A percentile compares a stretch with the other conserved stretches of the same genome.
Evolutionary conservation across 2,329 filamentous ascomycete genomes (phyloP).

Genomic region (Seiridium cupressi): DNA sequence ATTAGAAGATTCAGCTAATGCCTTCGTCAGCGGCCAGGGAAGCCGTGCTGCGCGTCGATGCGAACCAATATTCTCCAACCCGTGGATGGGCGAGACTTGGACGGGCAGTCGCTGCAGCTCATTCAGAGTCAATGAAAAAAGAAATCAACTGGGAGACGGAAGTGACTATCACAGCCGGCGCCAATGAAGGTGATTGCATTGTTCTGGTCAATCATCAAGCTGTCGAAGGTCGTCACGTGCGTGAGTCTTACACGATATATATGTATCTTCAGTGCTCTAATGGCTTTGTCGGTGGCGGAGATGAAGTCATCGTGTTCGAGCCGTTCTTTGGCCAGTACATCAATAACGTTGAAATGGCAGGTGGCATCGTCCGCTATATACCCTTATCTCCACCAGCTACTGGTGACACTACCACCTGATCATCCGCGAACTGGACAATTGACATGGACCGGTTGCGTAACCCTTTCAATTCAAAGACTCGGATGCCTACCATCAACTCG

Average conservation of each 20-base stretch:
- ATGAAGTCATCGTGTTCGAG: neutral
- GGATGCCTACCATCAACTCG: neutral
- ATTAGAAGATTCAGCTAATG: too few relatives aligned
- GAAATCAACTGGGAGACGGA: neutral
- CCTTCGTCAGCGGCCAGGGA: neutral
- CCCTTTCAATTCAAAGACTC: neutral
- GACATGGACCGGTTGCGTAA: neutral
- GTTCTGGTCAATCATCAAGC: too few relatives aligned
- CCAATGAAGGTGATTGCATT: neutral
- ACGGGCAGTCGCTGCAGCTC: neutral
- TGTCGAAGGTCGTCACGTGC: too few relatives aligned
- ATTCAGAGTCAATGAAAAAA: neutral
- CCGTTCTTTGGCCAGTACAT: slow-evolving; percentile 1
- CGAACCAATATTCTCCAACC: neutral
- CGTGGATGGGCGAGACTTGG: neutral
- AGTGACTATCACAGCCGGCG: neutral
- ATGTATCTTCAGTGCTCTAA: neutral
- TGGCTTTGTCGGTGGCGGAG: neutral
- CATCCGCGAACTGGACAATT: neutral
- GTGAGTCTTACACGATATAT: too few relatives aligned
- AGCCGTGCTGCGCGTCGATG: neutral
- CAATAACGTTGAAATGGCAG: neutral
- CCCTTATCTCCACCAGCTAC: neutral
- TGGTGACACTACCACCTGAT: neutral
- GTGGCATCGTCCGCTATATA: neutral